phyloP scores from a whole-genome alignment of 2,329 filamentous ascomycete species.

The Cytospora piceae region DNA sequence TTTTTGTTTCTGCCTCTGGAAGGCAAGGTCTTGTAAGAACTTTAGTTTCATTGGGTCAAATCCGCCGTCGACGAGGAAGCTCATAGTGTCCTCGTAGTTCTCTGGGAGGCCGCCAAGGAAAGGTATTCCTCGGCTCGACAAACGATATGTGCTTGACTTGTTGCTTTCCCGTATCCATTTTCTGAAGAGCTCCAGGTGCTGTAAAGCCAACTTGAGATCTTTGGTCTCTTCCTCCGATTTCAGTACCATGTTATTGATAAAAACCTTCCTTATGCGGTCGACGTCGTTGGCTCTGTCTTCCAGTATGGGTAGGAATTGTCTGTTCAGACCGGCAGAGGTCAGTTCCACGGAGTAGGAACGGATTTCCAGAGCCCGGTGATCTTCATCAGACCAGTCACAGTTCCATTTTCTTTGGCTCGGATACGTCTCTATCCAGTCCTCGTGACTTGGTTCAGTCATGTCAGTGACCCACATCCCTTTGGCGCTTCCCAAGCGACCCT shows the following conservation, averaged over 20 bases:
- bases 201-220: conserved; percentile 54
- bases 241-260: conserved; percentile 54
- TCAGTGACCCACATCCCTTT: conserved; percentile 78
- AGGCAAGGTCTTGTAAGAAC: conserved; percentile 54
- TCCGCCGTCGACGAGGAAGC: conserved; percentile 59
- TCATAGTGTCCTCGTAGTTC: conserved; percentile 53
- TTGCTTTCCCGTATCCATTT: conserved; percentile 56
- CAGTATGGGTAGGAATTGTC: conserved; percentile 71
- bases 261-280: conserved; percentile 47
- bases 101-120: conserved; percentile 57
- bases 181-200: conserved; percentile 53
- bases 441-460: conserved; percentile 47
- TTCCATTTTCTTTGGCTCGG: conserved; percentile 72
- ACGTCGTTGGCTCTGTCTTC: conserved; percentile 58
- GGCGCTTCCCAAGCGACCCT: conserved; percentile 71
- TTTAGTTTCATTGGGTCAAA: conserved; percentile 57
- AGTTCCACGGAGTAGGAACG: conserved; percentile 51
- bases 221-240: conserved; percentile 57
- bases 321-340: conserved; percentile 61
- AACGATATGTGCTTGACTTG: conserved; percentile 41
- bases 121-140: conserved; percentile 44
- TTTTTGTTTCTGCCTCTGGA: conserved; percentile 52
- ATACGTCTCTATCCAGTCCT: conserved; percentile 70
- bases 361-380: conserved; percentile 69
- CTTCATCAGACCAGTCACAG: conserved; percentile 50